Evolutionary conservation across 1,284 basidiomycete species (phyloP), one percentile per base, ranked within the genome.

Genomic region (Trametes hirsuta): DNA sequence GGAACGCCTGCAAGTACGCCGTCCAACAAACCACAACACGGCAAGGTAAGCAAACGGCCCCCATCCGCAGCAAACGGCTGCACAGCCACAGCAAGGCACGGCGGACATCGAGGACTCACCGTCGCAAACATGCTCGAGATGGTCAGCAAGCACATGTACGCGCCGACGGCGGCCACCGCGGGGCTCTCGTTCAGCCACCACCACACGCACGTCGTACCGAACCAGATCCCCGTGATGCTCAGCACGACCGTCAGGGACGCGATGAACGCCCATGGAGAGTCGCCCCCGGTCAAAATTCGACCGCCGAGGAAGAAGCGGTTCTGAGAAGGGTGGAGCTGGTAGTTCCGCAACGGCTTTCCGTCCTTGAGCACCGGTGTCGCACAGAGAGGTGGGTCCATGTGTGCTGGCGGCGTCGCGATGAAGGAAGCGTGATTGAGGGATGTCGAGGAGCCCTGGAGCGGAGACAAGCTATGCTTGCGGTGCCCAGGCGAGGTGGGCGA

Each of bases 131-230:
- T 93, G 63, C 81, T 87, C 6, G 85, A 85, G 12, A 96, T 76
- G 22, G 91, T 87, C 60, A 95, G 75, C 58, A 92, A 77, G 21
- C 86, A 85, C 74, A 95, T 81, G 69, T 97, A 97, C 18, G 85
- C 87, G 41, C 87, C 88, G 25, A 90, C 77, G n/a, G 79, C 79
- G 3, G 91, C 85, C 12, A 93, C 84, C n/a, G 88, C 91, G 4
- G 85, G 88, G 62, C 86, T 86, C 65, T 87, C 80, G 69, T 93
- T 81, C 35, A 76, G 74, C 93, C 94, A 96, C 84, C 94, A 89
- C 86, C 91, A 95, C 21, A 90, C 87, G 60, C 88, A 88, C 3
- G 93, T 95, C 22, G 90, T 91, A 4, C 87, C 90, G 67, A 96
- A 84, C 91, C 91, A 97, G 8, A 88, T 75, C 0, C 88, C 92